phyloP scores from a whole-genome alignment of 768 basidiomycete genomes.

The Thelephora aurantiotincta region DNA sequence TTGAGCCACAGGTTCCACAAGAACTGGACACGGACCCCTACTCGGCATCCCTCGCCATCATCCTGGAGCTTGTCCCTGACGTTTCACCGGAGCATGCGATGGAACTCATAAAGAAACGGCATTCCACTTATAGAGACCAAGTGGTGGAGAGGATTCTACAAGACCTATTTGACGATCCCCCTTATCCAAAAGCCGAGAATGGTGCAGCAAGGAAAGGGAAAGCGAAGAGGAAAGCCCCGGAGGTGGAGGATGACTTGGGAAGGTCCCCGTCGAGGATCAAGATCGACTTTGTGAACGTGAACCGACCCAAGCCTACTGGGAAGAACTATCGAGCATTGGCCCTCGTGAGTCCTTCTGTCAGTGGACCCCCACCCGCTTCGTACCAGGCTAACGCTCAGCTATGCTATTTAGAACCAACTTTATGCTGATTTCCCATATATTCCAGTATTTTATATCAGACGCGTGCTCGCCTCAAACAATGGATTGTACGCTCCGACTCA shows the following conservation, averaged over 20 bases:
- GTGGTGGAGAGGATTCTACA: constrained; percentile 45
- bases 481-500: constrained; percentile 56
- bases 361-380: constrained; percentile 1
- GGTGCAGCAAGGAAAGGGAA: constrained; percentile 15
- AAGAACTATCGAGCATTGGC: constrained; percentile 34
- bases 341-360: constrained; percentile 25
- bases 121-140: constrained; percentile 20
- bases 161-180: constrained; percentile 43
- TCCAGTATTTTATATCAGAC: constrained; percentile 39
- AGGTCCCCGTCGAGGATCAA: constrained; percentile 24
- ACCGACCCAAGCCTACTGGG: constrained; percentile 30
- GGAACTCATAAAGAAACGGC: constrained; percentile 30
- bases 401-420: constrained; percentile 30
- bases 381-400: constrained; percentile 2
- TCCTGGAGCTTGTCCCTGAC: constrained; percentile 61
- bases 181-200: constrained; percentile 40
- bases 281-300: constrained; percentile 38
- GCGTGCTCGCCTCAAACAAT: constrained; percentile 22
- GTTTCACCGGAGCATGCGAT: constrained; percentile 42
- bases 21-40: constrained; percentile 7
- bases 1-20: too few relatives aligned
- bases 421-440: constrained; percentile 42
- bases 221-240: constrained; percentile 28
- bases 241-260: constrained; percentile 12
- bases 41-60: constrained; percentile 24